Evolutionary conservation across 2,329 filamentous ascomycete species (phyloP).

Genomic region (Akanthomyces muscarius): DNA sequence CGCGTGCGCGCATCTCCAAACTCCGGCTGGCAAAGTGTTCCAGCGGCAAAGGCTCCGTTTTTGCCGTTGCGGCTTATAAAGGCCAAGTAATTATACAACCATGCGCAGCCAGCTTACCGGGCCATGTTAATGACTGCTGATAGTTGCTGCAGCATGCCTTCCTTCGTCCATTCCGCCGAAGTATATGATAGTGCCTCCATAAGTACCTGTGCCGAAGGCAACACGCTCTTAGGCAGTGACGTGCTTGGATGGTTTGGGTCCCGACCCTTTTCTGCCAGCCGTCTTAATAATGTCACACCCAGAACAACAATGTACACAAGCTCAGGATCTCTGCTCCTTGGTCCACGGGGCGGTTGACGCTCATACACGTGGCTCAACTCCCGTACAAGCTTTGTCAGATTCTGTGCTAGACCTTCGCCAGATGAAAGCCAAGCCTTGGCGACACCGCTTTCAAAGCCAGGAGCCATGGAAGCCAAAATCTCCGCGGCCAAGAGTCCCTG

Average conservation of each 20-base stretch:
- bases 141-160: slow-evolving; percentile 64
- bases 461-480: slow-evolving; percentile 73
- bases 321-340: slow-evolving; percentile 44
- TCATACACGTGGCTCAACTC: slow-evolving; percentile 64
- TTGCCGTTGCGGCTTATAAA: not conserved
- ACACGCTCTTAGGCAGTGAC: slow-evolving; percentile 54
- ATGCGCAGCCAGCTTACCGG: slow-evolving; percentile 71
- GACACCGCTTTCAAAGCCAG: slow-evolving; percentile 65
- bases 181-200: slow-evolving; percentile 63
- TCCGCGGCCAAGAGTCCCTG: slow-evolving; percentile 89
- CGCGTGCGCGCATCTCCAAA: slow-evolving; percentile 6
- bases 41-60: not conserved
- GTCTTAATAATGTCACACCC: slow-evolving; percentile 63
- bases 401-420: slow-evolving; percentile 78
- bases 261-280: slow-evolving; percentile 63
- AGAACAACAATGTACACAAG: slow-evolving; percentile 63
- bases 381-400: slow-evolving; percentile 70
- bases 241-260: slow-evolving; percentile 49
- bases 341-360: slow-evolving; percentile 32
- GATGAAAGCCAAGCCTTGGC: slow-evolving; percentile 79
- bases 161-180: slow-evolving; percentile 59
- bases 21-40: slow-evolving; percentile 3
- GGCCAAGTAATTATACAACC: slow-evolving; percentile 15
- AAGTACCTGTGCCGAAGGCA: slow-evolving; percentile 65
- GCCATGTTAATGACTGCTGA: slow-evolving; percentile 48